phyloP scores from a whole-genome alignment of 257 asterid species.

The Prunella vulgaris region DNA sequence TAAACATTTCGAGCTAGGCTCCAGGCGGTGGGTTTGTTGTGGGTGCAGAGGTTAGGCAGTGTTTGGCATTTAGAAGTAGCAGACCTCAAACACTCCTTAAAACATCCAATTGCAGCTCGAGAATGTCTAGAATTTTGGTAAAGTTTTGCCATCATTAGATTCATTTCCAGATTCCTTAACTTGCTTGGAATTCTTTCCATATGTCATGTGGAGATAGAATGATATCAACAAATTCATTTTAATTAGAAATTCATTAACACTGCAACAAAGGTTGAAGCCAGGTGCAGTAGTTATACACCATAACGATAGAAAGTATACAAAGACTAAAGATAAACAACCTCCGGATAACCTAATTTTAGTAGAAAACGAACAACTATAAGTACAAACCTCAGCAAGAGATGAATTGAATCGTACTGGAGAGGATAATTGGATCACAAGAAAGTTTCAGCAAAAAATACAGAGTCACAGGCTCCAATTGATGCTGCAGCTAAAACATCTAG shows the following conservation, averaged over 20 bases:
- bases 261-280: conserved; percentile 5
- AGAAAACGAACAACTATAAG: conserved; percentile 15
- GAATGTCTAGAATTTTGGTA: conserved; percentile 81
- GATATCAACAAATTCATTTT: background rate
- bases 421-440: too few relatives aligned
- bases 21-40: too few relatives aligned
- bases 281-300: conserved; percentile 3
- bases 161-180: conserved; percentile 86
- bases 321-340: background rate
- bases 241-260: background rate
- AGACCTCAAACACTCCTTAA: conserved; percentile 95
- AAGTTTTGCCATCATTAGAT: conserved; percentile 86
- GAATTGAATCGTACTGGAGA: too few relatives aligned
- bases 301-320: background rate
- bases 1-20: too few relatives aligned
- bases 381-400: conserved; percentile 79
- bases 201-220: conserved; percentile 32
- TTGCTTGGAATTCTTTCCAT: conserved; percentile 94
- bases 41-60: too few relatives aligned
- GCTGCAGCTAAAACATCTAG: too few relatives aligned
- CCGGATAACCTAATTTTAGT: conserved; percentile 12
- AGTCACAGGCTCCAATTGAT: too few relatives aligned
- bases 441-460: too few relatives aligned
- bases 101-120: conserved; percentile 85
- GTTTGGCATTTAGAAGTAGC: too few relatives aligned